Conservation (phyloP, 192 early-diverging fungal genomes). For the Coemansia sp. region DNA sequence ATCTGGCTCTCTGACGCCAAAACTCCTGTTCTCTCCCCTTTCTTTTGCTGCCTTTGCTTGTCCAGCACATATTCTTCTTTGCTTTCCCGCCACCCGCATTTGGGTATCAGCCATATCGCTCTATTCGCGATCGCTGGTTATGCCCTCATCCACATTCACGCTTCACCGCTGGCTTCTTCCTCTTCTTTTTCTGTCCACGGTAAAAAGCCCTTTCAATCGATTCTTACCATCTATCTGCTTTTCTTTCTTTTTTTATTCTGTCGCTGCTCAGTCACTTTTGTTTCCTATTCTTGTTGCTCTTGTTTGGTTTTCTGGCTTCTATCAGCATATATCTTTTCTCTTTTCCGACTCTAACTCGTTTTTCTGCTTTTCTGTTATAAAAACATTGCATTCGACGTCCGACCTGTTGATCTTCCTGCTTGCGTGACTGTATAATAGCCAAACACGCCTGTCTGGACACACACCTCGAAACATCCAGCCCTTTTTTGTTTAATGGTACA, state of each 20-base stretch:
- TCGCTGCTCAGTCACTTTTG: neutral
- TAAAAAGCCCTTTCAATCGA: neutral
- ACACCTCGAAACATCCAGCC: neutral
- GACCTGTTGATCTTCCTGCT: neutral
- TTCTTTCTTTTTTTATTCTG: neutral
- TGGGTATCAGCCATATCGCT: neutral
- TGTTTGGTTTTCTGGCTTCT: neutral
- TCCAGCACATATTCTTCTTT: neutral
- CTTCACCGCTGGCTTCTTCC: too few relatives aligned
- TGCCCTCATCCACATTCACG: too few relatives aligned
- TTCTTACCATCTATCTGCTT: neutral
- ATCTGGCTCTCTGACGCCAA: neutral
- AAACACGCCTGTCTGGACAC: neutral
- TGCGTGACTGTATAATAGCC: neutral
- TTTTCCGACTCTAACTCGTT: neutral
- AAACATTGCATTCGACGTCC: neutral
- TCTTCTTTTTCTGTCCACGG: neutral
- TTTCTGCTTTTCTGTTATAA: neutral
- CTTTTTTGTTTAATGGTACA: neutral
- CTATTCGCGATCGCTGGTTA: neutral
- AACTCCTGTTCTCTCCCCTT: too few relatives aligned
- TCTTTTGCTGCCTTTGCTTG: too few relatives aligned
- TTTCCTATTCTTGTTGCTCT: neutral
- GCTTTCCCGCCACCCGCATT: constrained; percentile 5
- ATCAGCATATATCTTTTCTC: neutral